Evolutionary conservation across 1,139 yeast species (phyloP), one percentile per base, ranked within the genome.

Genomic region (Candida smagusa): DNA sequence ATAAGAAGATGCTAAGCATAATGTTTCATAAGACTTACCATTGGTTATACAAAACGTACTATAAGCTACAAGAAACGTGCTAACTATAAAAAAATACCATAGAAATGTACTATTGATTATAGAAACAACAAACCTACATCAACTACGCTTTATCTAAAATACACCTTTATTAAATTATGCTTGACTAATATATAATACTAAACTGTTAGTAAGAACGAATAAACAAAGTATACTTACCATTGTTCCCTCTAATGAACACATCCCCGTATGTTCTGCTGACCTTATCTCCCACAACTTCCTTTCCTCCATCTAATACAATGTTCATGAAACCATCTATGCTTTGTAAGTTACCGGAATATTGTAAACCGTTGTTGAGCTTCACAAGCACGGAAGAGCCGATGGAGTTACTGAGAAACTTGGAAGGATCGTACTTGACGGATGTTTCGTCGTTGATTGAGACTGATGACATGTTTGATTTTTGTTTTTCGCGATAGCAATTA

Each of bases 261-360:
- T 92, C 97, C 28, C 88, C 90, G 53, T 83, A 86, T 31, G 71
- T 72, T 39, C 59, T 59, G 41, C 80, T 79, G 35, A 73, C 68
- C 36, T 67, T 66, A 11, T 81, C 81, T 37, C 77, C 75, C 22
- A 78, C 77, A 34, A 67, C 66, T 58, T 92, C 97, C 36, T 76
- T 72, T 3, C 95, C 81, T 38, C 81, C 75, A 42, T 84, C 89
- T 51, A 92, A 72, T 4, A 92, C 95, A 39, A 92, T 84, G 62
- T 94, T 94, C 97, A 92, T 90, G 64, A 82, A 94, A 11, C 98
- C 97, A 57, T 92, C 99, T 40, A 92, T 90, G 34, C 96, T 86
- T 51, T 87, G 94, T 42, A 92, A 73, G 43, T 68, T 74, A 11
- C 88, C 87, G 45, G 58, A 52, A 61, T 89, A 92, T 46, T 86